A percentile compares a stretch with the other conserved stretches of the same genome.
Conservation (phyloP, 305 asterid species). For the Vinca major region DNA sequence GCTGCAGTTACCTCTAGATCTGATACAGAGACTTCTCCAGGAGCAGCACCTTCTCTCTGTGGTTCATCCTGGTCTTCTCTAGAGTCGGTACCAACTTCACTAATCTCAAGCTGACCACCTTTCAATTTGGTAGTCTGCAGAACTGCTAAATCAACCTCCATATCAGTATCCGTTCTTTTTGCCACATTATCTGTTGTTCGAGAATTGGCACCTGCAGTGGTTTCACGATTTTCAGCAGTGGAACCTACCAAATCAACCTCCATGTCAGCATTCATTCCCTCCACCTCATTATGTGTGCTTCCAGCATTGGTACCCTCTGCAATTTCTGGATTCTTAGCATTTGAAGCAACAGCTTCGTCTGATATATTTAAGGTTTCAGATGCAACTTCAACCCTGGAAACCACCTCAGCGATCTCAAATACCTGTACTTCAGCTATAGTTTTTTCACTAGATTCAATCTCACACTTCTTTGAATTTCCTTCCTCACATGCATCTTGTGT, state of each 20-base stretch:
- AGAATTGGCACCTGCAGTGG: background rate
- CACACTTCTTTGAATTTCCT: slow-evolving; percentile 10
- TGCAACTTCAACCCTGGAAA: slow-evolving; percentile 7
- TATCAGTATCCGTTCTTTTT: background rate
- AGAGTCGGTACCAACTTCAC: slow-evolving; percentile 1
- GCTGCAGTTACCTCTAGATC: background rate
- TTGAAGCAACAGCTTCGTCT: slow-evolving; percentile 6
- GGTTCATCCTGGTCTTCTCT: background rate
- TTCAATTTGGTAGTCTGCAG: background rate
- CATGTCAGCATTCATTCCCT: background rate
- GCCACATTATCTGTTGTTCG: background rate
- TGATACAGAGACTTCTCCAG: slow-evolving; percentile 1
- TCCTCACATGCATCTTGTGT: background rate
- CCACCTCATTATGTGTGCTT: background rate
- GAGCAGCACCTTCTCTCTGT: background rate
- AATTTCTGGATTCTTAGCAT: slow-evolving; percentile 6
- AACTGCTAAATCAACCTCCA: slow-evolving; percentile 1
- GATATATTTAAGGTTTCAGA: slow-evolving; percentile 1
- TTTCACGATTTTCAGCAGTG: slow-evolving; percentile 6
- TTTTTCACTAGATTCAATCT: slow-evolving; percentile 14
- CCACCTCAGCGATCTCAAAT: slow-evolving; percentile 7
- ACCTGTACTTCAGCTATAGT: slow-evolving; percentile 12
- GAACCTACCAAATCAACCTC: background rate
- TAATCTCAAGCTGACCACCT: background rate
- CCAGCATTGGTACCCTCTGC: background rate